Conservation (phyloP, 768 basidiomycete species). For the Porpolomopsis calyptriformis region DNA sequence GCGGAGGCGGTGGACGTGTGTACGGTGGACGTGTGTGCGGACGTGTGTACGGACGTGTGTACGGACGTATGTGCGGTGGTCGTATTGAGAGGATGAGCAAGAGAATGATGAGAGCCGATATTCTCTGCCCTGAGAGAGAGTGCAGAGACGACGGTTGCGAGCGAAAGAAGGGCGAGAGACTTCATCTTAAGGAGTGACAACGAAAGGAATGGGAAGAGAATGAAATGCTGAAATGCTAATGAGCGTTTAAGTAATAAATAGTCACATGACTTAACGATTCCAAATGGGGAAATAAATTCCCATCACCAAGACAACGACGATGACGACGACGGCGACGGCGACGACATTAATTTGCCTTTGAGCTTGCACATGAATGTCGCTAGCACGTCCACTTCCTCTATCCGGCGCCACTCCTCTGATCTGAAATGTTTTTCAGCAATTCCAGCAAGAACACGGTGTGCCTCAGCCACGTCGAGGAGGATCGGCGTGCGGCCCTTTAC, state of each 20-base stretch:
- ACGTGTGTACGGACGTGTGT: too few species aligned
- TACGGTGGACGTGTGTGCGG: background rate
- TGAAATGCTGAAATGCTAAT: background rate
- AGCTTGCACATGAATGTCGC: slow-evolving; percentile 72
- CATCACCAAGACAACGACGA: too few species aligned
- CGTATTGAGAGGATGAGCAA: too few species aligned
- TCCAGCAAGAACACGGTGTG: slow-evolving; percentile 54
- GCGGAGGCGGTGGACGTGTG: background rate
- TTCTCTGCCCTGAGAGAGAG: too few species aligned
- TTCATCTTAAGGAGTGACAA: background rate
- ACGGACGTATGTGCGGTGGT: too few species aligned
- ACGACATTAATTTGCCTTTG: too few species aligned
- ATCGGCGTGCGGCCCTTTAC: slow-evolving; percentile 49
- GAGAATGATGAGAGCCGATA: too few species aligned
- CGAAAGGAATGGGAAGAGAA: background rate
- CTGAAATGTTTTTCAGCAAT: slow-evolving; percentile 69
- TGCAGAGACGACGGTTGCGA: background rate
- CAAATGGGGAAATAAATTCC: too few species aligned
- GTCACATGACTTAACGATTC: too few species aligned
- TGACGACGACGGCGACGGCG: too few species aligned
- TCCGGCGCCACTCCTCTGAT: slow-evolving; percentile 45
- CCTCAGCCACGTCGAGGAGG: slow-evolving; percentile 57
- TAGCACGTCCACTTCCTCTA: slow-evolving; percentile 74
- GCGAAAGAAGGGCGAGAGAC: background rate
- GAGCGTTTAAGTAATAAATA: too few species aligned